These are phyloP conservation scores for Wolfiporia cocos DNA, from an alignment of 1,284 basidiomycete species.

Conservation along the genomic window DNA sequence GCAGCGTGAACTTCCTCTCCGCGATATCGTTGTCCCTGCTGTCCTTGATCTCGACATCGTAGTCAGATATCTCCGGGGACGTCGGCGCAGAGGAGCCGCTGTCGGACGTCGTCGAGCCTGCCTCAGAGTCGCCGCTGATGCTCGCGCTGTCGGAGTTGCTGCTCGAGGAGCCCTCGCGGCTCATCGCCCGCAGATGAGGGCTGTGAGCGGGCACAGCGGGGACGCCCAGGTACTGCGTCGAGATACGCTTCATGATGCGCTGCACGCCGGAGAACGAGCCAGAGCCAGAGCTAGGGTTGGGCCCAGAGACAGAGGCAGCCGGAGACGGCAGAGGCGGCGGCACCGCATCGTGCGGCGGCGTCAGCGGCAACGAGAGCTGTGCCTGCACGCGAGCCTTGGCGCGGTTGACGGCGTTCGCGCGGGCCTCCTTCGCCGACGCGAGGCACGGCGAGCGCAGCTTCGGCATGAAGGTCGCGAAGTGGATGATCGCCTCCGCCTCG, in stretches of 20 bases:
- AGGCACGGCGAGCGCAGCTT: conserved; percentile 20
- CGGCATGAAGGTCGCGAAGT: conserved; percentile 59
- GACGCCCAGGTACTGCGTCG: conserved; percentile 37
- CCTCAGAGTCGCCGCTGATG: conserved; percentile 50
- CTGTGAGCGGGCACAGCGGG: conserved; percentile 16
- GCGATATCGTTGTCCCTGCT: conserved; percentile 16
- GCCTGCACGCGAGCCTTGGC: conserved; percentile 53
- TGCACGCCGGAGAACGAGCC: conserved; percentile 32
- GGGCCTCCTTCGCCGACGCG: conserved; percentile 35
- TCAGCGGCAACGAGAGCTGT: conserved; percentile 30
- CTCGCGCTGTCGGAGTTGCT: conserved; percentile 34
- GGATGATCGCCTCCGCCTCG: conserved; percentile 65
- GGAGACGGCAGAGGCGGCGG: conserved; percentile 21
- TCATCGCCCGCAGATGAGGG: conserved; percentile 18
- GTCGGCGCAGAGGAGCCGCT: conserved; percentile 45
- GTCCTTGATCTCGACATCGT: conserved; percentile 35
- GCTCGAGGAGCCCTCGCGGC: conserved; percentile 19
- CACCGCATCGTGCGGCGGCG: conserved; percentile 32
- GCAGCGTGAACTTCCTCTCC: conserved; percentile 33
- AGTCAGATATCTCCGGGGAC: conserved; percentile 39
- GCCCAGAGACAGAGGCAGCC: no score
- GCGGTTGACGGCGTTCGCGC: conserved; percentile 50
- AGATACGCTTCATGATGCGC: conserved; percentile 49
- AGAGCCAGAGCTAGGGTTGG: no score
- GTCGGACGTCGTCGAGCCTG: conserved; percentile 57